phyloP scores from a whole-genome alignment of 208 protist genomes.

The Crithidia fasciculata region DNA sequence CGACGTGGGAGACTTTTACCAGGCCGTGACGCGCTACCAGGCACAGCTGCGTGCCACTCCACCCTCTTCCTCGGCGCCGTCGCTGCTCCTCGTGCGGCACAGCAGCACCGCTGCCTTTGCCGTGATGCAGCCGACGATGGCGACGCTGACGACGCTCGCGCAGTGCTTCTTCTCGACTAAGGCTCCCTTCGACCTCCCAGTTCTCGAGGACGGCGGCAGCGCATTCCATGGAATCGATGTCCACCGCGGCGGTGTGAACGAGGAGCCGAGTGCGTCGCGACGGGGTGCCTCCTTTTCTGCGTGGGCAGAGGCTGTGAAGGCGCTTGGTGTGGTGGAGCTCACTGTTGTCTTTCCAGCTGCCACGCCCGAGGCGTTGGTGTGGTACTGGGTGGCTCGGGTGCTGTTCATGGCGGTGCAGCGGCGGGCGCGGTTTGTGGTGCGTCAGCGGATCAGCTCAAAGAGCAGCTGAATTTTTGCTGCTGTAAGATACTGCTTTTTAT shows the following conservation, averaged over 20 bases:
- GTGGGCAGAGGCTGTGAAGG: slow-evolving; percentile 19
- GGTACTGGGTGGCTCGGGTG: slow-evolving; percentile 60
- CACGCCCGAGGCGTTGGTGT: slow-evolving; percentile 48
- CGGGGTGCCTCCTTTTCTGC: slow-evolving; percentile 14
- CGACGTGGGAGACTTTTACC: slow-evolving; percentile 11
- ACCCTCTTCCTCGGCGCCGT: slow-evolving; percentile 7
- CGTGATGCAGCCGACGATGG: slow-evolving; percentile 48
- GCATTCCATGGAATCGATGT: background rate
- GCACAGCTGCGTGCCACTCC: slow-evolving; percentile 28
- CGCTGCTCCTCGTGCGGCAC: slow-evolving; percentile 34
- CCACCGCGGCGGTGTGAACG: background rate
- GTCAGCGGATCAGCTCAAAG: slow-evolving; percentile 14
- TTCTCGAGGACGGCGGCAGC: background rate
- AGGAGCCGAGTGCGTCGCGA: background rate
- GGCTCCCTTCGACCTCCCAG: slow-evolving; percentile 13
- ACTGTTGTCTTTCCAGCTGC: slow-evolving; percentile 55
- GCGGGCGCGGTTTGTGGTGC: slow-evolving; percentile 20
- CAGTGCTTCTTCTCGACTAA: slow-evolving; percentile 47
- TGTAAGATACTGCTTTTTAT: too few species aligned
- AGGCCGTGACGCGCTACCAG: slow-evolving; percentile 23
- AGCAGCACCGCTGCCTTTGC: slow-evolving; percentile 33
- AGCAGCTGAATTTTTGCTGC: background rate
- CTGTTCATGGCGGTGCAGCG: slow-evolving; percentile 41
- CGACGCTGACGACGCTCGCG: slow-evolving; percentile 53
- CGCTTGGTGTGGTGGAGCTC: slow-evolving; percentile 47